A percentile compares a stretch with the other conserved stretches of the same genome.
Conservation (phyloP, 2,329 filamentous ascomycete genomes). For the Fusarium kyushuense region DNA sequence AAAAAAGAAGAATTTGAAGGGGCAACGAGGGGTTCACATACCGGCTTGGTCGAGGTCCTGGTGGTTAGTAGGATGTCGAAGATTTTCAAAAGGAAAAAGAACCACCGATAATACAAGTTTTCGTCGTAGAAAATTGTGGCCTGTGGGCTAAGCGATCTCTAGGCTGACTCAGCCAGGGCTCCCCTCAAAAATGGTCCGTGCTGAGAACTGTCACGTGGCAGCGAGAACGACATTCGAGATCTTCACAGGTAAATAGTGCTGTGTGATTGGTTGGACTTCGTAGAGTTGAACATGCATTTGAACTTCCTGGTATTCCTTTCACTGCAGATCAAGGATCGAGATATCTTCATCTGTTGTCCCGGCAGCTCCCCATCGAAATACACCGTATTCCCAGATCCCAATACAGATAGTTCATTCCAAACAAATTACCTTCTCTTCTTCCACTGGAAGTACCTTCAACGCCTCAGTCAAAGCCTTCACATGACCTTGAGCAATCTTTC, state of each 20-base stretch:
- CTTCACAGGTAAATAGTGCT: background rate
- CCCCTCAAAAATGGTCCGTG: conserved; percentile 9
- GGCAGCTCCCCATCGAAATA: background rate
- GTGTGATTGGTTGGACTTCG: background rate
- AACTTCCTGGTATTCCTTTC: background rate
- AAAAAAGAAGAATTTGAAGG: background rate
- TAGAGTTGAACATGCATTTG: background rate
- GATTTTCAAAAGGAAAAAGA: conserved; percentile 29
- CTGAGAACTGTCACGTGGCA: fast-evolving
- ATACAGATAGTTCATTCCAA: background rate
- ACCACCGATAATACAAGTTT: conserved; percentile 25
- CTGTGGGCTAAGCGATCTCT: conserved; percentile 51
- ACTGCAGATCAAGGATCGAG: background rate
- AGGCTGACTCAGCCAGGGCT: conserved; percentile 46
- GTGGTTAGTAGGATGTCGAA: conserved; percentile 54
- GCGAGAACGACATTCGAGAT: background rate
- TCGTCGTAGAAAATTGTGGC: conserved; percentile 27
- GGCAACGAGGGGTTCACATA: conserved; percentile 46
- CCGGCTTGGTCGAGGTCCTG: conserved; percentile 55
- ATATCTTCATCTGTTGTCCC: background rate
- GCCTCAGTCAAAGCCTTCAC: conserved; percentile 46
- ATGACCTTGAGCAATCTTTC: conserved; percentile 46
- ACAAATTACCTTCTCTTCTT: conserved; percentile 11
- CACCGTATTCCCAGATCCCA: background rate
- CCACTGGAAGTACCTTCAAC: conserved; percentile 38